These are phyloP conservation scores for Phytophthora fragariae DNA, from an alignment of 352 stramenopile genomes.

Conservation along the genomic window DNA sequence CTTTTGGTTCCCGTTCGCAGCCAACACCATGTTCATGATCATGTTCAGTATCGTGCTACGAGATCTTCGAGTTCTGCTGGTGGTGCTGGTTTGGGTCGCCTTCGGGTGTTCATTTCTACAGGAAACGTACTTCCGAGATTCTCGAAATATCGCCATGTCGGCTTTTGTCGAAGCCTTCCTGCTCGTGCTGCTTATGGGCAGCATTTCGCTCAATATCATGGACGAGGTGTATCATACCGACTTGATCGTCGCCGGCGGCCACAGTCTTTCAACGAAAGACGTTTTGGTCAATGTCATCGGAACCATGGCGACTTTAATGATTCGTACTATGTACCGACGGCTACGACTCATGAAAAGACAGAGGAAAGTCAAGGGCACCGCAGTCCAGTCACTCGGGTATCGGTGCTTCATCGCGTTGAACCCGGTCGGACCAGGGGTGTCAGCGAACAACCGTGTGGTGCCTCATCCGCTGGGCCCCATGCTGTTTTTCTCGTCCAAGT, in stretches of 20 bases:
- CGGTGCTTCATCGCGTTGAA: constrained; percentile 32
- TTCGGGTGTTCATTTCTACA: constrained; percentile 37
- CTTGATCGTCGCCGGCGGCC: constrained; percentile 26
- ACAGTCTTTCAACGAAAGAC: constrained; percentile 37
- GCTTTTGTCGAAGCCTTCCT: constrained; percentile 29
- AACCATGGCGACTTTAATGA: constrained; percentile 36
- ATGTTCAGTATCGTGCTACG: constrained; percentile 26
- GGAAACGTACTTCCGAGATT: constrained; percentile 40
- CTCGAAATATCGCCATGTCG: constrained; percentile 29
- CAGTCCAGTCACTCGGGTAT: constrained; percentile 30
- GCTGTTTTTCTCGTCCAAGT: constrained; percentile 27
- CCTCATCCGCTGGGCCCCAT: constrained; percentile 29
- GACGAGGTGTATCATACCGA: constrained; percentile 30
- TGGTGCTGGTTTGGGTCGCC: constrained; percentile 22
- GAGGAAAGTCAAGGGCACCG: constrained; percentile 29
- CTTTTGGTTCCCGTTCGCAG: constrained; percentile 38
- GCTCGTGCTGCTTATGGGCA: constrained; percentile 34
- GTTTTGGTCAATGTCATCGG: constrained; percentile 36
- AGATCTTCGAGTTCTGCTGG: constrained; percentile 15
- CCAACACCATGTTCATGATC: constrained; percentile 37
- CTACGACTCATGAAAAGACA: constrained; percentile 28
- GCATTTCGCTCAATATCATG: constrained; percentile 35
- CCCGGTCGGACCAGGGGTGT: constrained; percentile 14
- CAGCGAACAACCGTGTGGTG: constrained; percentile 21
- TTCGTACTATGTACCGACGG: constrained; percentile 34